Conservation (phyloP, 106 monocot genomes). For the Cymbidium sinense region DNA sequence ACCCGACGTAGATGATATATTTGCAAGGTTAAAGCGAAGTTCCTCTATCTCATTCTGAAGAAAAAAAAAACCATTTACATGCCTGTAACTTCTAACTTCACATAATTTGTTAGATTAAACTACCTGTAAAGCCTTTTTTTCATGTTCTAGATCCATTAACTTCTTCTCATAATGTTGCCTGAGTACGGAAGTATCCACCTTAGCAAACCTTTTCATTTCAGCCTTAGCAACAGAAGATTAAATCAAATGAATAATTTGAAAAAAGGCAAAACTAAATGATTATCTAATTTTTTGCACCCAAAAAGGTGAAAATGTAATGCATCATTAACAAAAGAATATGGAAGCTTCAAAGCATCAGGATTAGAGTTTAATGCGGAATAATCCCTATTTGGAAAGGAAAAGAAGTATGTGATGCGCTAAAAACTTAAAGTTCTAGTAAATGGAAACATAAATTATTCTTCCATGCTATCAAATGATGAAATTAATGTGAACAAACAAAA, state of each 20-base stretch:
- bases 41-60: conserved; percentile 91
- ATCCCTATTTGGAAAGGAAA: background rate
- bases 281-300: background rate
- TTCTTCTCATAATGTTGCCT: conserved; percentile 97
- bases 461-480: background rate
- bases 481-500: background rate
- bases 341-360: background rate
- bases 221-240: conserved; percentile 45
- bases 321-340: background rate
- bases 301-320: background rate
- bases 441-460: background rate
- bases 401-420: background rate
- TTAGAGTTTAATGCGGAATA: background rate
- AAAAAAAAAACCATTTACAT: background rate
- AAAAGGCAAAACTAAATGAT: background rate
- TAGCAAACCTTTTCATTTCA: conserved; percentile 88
- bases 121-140: conserved; percentile 83
- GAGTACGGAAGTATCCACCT: conserved; percentile 54
- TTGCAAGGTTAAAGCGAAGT: conserved; percentile 59
- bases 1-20: conserved; percentile 60
- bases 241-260: background rate
- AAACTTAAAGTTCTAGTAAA: background rate
- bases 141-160: conserved; percentile 78
- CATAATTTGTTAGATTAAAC: background rate
- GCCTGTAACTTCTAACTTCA: background rate